Percentiles rank a stretch among this genome's conserved stretches.
phyloP scores from a whole-genome alignment of 345 rosid genomes.

The Salix exigua region DNA sequence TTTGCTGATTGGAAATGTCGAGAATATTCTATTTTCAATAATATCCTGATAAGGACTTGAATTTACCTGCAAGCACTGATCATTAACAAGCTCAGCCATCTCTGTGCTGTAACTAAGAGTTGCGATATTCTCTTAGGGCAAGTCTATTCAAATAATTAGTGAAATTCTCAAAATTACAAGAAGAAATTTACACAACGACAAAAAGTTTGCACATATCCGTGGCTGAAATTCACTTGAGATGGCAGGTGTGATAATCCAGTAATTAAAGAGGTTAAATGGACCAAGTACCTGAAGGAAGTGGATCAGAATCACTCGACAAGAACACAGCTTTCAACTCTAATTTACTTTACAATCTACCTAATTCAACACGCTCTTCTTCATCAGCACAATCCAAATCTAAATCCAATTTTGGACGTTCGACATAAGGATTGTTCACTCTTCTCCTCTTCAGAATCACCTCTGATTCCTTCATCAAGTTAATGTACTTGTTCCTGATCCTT shows the following conservation, averaged over 20 bases:
- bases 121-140: too few species aligned
- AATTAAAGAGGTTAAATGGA: too few species aligned
- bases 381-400: slow-evolving; percentile 41
- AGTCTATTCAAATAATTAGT: too few species aligned
- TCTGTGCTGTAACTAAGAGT: too few species aligned
- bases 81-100: too few species aligned
- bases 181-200: neutral
- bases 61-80: too few species aligned
- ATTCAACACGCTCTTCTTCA: slow-evolving; percentile 16
- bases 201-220: neutral
- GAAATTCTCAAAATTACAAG: too few species aligned
- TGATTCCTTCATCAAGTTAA: slow-evolving; percentile 59
- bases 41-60: too few species aligned
- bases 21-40: too few species aligned
- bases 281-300: neutral
- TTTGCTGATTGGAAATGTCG: too few species aligned
- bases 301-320: neutral
- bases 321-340: neutral
- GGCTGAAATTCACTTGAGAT: neutral
- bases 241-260: neutral
- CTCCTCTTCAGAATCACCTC: slow-evolving; percentile 42
- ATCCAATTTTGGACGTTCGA: slow-evolving; percentile 30
- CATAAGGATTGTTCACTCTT: slow-evolving; percentile 23
- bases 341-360: neutral
- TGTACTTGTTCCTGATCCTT: slow-evolving; percentile 54